Conservation (phyloP, 1,139 yeast species). For the Geotrichum carabidarum region DNA sequence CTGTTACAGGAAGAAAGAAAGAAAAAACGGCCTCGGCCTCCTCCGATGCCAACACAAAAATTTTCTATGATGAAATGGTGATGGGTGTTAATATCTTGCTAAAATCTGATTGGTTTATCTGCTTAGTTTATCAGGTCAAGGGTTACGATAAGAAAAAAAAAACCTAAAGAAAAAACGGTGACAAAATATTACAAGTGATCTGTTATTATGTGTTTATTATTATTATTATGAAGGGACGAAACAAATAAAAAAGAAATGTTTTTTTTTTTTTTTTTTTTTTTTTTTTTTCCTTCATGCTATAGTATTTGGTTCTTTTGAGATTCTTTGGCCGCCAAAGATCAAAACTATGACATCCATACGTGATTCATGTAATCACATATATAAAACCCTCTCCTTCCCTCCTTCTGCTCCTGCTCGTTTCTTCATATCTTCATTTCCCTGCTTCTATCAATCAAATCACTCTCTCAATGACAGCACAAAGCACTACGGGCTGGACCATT, state of each 20-base stretch:
- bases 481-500: conserved; percentile 52
- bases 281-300: too few relatives aligned
- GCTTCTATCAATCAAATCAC: too few relatives aligned
- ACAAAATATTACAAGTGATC: too few relatives aligned
- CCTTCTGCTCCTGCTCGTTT: too few relatives aligned
- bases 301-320: too few relatives aligned
- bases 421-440: neutral
- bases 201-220: too few relatives aligned
- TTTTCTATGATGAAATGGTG: too few relatives aligned
- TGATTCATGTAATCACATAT: neutral
- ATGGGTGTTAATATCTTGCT: too few relatives aligned
- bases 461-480: neutral
- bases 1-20: too few relatives aligned
- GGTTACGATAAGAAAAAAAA: neutral
- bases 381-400: neutral
- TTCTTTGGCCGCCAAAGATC: neutral
- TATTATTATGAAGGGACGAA: too few relatives aligned
- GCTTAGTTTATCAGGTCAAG: neutral
- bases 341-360: neutral
- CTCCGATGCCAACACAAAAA: neutral
- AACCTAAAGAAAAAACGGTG: too few relatives aligned
- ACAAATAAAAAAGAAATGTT: neutral
- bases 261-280: too few relatives aligned
- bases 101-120: neutral
- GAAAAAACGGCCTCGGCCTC: conserved; percentile 5